Conservation (phyloP, 1,284 basidiomycete species). For the Peniophora sp. region DNA sequence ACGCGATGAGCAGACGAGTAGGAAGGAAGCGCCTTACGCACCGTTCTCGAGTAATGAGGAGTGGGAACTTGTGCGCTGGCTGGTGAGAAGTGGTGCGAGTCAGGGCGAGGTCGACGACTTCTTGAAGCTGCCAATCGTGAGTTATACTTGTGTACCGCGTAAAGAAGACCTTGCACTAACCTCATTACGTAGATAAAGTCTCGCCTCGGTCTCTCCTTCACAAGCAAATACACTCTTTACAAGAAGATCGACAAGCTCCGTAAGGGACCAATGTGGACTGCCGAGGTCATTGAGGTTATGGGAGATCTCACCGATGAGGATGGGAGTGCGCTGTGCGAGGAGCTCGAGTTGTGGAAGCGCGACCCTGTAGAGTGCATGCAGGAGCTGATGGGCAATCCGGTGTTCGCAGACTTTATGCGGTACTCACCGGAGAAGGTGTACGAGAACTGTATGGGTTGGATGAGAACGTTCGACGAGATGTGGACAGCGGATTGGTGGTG, state of each 20-base stretch:
- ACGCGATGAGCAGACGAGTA: too few relatives aligned
- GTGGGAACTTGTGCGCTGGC: too few relatives aligned
- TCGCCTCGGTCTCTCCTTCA: constrained; percentile 10
- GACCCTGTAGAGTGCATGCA: constrained; percentile 23
- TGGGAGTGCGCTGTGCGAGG: constrained; percentile 8
- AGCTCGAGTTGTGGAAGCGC: constrained; percentile 21
- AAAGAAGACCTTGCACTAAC: neutral
- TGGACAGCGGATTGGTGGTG: constrained; percentile 20
- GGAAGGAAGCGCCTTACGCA: too few relatives aligned
- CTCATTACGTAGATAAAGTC: constrained; percentile 9
- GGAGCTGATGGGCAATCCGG: constrained; percentile 24
- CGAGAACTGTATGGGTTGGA: constrained; percentile 6
- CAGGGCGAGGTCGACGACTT: too few relatives aligned
- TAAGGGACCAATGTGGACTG: constrained; percentile 10
- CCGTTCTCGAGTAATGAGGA: too few relatives aligned
- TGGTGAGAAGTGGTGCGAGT: too few relatives aligned
- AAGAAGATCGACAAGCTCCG: constrained; percentile 15
- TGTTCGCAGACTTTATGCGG: constrained; percentile 14
- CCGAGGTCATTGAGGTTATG: constrained; percentile 9
- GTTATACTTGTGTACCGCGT: too few relatives aligned
- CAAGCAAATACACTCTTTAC: constrained; percentile 11
- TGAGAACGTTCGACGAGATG: constrained; percentile 13
- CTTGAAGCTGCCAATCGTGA: too few relatives aligned
- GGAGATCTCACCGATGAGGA: constrained; percentile 11
- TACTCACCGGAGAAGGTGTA: constrained; percentile 18